Evolutionary conservation across 768 basidiomycete species (phyloP).

Genomic region (Lactifluus subvellereus): DNA sequence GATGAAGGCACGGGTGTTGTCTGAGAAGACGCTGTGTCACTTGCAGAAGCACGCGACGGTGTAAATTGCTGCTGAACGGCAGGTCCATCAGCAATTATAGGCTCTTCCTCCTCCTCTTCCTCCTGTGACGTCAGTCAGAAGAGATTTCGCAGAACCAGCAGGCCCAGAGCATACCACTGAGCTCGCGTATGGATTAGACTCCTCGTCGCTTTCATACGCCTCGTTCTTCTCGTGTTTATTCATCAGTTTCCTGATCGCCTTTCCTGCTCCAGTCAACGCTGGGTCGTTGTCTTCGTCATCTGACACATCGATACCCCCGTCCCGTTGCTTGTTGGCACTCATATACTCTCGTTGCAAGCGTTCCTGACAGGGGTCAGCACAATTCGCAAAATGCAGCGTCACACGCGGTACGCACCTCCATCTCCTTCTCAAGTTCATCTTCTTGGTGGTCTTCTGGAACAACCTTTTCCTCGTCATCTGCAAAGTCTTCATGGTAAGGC

Average conservation of each 20-base stretch:
- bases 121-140: conserved; percentile 36
- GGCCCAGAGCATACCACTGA: conserved; percentile 44
- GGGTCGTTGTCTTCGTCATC: conserved; percentile 64
- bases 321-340: conserved; percentile 66
- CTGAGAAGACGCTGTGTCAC: conserved; percentile 33
- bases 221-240: conserved; percentile 77
- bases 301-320: conserved; percentile 64
- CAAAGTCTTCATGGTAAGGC: conserved; percentile 76
- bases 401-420: conserved; percentile 47
- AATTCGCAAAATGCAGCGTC: neutral
- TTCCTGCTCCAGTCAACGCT: conserved; percentile 61
- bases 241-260: conserved; percentile 81
- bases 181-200: conserved; percentile 77
- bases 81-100: conserved; percentile 40
- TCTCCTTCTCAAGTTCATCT: conserved; percentile 70
- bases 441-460: conserved; percentile 69
- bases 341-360: conserved; percentile 80
- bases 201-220: conserved; percentile 69
- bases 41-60: conserved; percentile 34
- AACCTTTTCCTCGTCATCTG: conserved; percentile 77
- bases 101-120: conserved; percentile 70
- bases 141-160: neutral
- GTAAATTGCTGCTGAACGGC: conserved; percentile 44
- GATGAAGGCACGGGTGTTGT: conserved; percentile 29
- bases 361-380: conserved; percentile 44